Percentiles rank a stretch among this genome's conserved stretches.
Conservation (phyloP, 1,284 basidiomycete genomes). For the Malassezia furfur region DNA sequence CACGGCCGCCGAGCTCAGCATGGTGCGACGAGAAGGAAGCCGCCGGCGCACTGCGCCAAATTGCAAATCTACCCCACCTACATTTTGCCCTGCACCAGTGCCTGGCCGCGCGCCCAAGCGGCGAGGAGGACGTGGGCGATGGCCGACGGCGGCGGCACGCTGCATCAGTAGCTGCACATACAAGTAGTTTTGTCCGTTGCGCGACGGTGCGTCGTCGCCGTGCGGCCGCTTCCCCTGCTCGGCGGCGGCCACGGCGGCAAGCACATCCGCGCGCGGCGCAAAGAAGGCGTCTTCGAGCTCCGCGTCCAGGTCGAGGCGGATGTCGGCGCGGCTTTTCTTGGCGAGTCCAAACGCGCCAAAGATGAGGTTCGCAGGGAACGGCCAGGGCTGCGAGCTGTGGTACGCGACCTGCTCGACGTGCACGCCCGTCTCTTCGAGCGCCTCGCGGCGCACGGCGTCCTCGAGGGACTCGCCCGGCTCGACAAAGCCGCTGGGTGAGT, state of each 20-base stretch:
- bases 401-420: slow-evolving; percentile 73
- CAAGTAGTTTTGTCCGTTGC: slow-evolving; percentile 1
- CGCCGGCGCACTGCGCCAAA: background rate
- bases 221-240: background rate
- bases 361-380: slow-evolving; percentile 72
- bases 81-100: background rate
- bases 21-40: slow-evolving; percentile 7
- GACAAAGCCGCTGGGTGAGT: slow-evolving; percentile 28
- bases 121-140: slow-evolving; percentile 8
- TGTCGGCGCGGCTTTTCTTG: slow-evolving; percentile 51
- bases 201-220: background rate
- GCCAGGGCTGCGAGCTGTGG: slow-evolving; percentile 73
- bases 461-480: slow-evolving; percentile 61
- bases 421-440: slow-evolving; percentile 89
- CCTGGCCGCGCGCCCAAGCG: slow-evolving; percentile 1
- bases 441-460: slow-evolving; percentile 82
- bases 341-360: slow-evolving; percentile 55
- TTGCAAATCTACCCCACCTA: slow-evolving; percentile 1
- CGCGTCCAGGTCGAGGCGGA: slow-evolving; percentile 82
- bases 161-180: slow-evolving; percentile 5
- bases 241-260: slow-evolving; percentile 56
- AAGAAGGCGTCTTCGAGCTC: slow-evolving; percentile 89
- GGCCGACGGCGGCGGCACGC: slow-evolving; percentile 10
- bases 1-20: slow-evolving; percentile 11
- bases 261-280: slow-evolving; percentile 68